Conservation (phyloP, 805 yeast species). For the Candida oleophila region DNA sequence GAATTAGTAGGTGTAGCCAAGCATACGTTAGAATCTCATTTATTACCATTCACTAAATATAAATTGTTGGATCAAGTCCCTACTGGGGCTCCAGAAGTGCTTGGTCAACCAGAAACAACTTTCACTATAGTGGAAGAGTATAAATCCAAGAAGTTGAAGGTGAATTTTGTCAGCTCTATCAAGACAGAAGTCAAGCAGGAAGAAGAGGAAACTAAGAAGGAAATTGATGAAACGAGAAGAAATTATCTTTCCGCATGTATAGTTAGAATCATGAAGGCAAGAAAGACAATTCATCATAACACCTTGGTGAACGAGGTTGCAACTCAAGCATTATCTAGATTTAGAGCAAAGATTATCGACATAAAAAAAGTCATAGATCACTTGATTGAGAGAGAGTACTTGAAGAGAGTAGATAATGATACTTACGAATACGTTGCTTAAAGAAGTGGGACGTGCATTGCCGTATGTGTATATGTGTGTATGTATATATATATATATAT, state of each 20-base stretch:
- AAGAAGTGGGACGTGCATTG: neutral
- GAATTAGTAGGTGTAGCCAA: conserved; percentile 67
- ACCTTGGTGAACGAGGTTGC: conserved; percentile 84
- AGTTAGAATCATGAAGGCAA: conserved; percentile 94
- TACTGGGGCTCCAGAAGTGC: conserved; percentile 49
- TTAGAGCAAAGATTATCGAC: conserved; percentile 81
- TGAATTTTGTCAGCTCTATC: conserved; percentile 68
- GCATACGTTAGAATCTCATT: conserved; percentile 69
- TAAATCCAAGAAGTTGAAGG: conserved; percentile 78
- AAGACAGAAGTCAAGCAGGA: conserved; percentile 67
- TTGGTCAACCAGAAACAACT: conserved; percentile 45
- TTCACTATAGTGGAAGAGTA: conserved; percentile 78
- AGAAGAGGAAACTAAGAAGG: conserved; percentile 70
- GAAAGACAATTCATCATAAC: conserved; percentile 76
- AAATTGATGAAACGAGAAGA: conserved; percentile 83
- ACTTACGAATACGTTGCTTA: conserved; percentile 81
- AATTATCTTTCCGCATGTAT: conserved; percentile 88
- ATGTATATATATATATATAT: too few relatives aligned
- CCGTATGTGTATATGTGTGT: neutral
- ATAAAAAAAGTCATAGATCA: conserved; percentile 83
- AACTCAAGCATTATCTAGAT: conserved; percentile 78
- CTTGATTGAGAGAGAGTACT: conserved; percentile 81
- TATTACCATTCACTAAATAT: conserved; percentile 76
- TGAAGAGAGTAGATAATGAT: conserved; percentile 72
- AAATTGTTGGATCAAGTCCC: conserved; percentile 71